A percentile compares a stretch with the other conserved stretches of the same genome.
phyloP scores from a whole-genome alignment of 306 rosid species.

The Phaseolus lunatus region DNA sequence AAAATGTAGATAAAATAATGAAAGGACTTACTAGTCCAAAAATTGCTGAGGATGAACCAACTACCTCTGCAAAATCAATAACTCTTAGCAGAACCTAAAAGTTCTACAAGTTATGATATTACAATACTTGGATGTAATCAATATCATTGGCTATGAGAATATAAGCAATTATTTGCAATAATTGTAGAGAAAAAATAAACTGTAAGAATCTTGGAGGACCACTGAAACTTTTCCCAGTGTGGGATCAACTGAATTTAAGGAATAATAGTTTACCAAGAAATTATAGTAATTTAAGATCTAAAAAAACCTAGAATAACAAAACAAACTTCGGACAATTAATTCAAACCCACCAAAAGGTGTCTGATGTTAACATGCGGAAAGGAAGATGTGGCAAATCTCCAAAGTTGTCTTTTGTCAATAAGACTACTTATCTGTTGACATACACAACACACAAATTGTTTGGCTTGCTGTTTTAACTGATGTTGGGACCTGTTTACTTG shows the following conservation, averaged over 20 bases:
- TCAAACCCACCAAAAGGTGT: slow-evolving; percentile 78
- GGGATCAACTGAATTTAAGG: slow-evolving; percentile 87
- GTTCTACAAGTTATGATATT: slow-evolving; percentile 64
- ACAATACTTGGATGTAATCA: slow-evolving; percentile 58
- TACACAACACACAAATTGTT: slow-evolving; percentile 50
- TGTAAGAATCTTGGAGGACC: slow-evolving; percentile 83
- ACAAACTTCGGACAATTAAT: slow-evolving; percentile 30
- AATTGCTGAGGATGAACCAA: slow-evolving; percentile 95
- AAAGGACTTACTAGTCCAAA: slow-evolving; percentile 82
- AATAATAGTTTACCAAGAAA: slow-evolving; percentile 76
- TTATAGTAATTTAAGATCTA: slow-evolving; percentile 1
- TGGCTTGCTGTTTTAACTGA: slow-evolving; percentile 97
- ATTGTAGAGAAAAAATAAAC: slow-evolving; percentile 82
- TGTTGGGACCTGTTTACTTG: slow-evolving; percentile 84
- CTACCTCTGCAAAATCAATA: slow-evolving; percentile 76
- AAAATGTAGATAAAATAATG: neutral
- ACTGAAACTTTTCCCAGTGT: slow-evolving; percentile 77
- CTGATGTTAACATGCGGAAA: slow-evolving; percentile 89
- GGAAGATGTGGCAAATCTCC: slow-evolving; percentile 87
- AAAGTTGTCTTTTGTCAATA: slow-evolving; percentile 83
- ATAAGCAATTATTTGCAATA: slow-evolving; percentile 82
- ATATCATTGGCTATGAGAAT: slow-evolving; percentile 55
- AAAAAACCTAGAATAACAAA: slow-evolving; percentile 27
- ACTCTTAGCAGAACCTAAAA: slow-evolving; percentile 92
- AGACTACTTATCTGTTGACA: slow-evolving; percentile 69